A percentile compares a stretch with the other conserved stretches of the same genome.
phyloP scores from a whole-genome alignment of 192 early-diverging fungal genomes.

The Coemansia sp. region DNA sequence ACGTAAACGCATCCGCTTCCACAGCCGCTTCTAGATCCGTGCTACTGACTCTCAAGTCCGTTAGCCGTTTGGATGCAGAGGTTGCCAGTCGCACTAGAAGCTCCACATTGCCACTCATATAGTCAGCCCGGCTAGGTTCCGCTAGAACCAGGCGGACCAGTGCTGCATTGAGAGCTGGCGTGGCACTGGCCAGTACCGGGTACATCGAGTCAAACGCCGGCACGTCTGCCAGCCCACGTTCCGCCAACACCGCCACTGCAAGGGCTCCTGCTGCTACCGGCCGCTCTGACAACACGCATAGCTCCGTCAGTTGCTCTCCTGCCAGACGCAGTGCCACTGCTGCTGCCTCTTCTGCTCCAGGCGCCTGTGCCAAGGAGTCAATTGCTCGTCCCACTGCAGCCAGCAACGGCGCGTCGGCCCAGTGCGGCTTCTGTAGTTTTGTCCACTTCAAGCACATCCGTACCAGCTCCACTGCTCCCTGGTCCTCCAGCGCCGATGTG shows the following conservation, averaged over 20 bases:
- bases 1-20: conserved; percentile 25
- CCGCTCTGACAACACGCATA: conserved; percentile 24
- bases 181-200: conserved; percentile 24
- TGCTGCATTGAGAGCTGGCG: conserved; percentile 17
- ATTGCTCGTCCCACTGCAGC: conserved; percentile 11
- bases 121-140: neutral
- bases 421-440: neutral
- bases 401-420: conserved; percentile 7
- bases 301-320: conserved; percentile 20
- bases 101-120: neutral
- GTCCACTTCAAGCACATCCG: conserved; percentile 26
- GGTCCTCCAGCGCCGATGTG: conserved; percentile 12
- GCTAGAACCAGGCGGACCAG: conserved; percentile 25
- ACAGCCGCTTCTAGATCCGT: conserved; percentile 20
- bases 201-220: conserved; percentile 15
- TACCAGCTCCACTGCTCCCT: conserved; percentile 16
- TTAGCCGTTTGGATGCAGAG: conserved; percentile 17
- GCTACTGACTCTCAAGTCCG: conserved; percentile 11
- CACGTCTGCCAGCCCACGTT: conserved; percentile 2
- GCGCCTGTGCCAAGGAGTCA: conserved; percentile 11
- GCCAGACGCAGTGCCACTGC: conserved; percentile 25
- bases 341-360: conserved; percentile 6
- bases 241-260: conserved; percentile 18
- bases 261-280: conserved; percentile 27
- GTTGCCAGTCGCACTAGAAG: conserved; percentile 18